Evolutionary conservation across 768 basidiomycete species (phyloP), one percentile per base, ranked within the genome.

Genomic region (Lactifluus echinatus): DNA sequence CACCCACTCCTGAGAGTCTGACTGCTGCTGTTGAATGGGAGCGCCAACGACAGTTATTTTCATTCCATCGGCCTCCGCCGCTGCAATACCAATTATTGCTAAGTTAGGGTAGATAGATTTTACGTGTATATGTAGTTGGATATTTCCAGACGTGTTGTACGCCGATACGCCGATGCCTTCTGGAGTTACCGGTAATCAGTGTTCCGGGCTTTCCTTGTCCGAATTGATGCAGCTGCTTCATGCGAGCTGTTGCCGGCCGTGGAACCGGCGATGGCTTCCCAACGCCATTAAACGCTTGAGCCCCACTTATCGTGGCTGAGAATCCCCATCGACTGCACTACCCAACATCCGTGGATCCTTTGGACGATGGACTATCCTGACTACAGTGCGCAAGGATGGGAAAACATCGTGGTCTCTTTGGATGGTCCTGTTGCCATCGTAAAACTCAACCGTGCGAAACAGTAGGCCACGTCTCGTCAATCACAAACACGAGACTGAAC

Each of bases 341-440:
- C 14, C 24, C 42, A 24, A 17, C n/a, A n/a, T 33, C 7, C 29
- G 51, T 21, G n/a, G n/a, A 34, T 17, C n/a, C 15, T 40, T n/a
- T 36, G 24, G 43, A 51, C 8, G 43, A 62, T 62, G 61, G 29
- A 52, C 10, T 15, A 10, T 24, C 59, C 60, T 11, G 55, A 63
- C 44, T 63, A 63, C 43, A 44, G 37, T 34, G 24, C 52, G 10
- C 59, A 54, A 63, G 71, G 70, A 1, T 75, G 76, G 66, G 75
- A 73, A 50, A 69, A 72, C 26, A 73, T 80, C 55, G 28, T 73
- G n/a, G 74, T 74, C 19, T 65, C 70, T 5, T 69, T 79, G 39
- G 76, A 81, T 31, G 74, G 71, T 6, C 60, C 69, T 0, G 71
- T 82, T 6, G 68, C 74, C 5, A 70, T 77, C n/a, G 68, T 79